Conservation (phyloP, 768 basidiomycete species). For the Rhodocollybia butyracea region DNA sequence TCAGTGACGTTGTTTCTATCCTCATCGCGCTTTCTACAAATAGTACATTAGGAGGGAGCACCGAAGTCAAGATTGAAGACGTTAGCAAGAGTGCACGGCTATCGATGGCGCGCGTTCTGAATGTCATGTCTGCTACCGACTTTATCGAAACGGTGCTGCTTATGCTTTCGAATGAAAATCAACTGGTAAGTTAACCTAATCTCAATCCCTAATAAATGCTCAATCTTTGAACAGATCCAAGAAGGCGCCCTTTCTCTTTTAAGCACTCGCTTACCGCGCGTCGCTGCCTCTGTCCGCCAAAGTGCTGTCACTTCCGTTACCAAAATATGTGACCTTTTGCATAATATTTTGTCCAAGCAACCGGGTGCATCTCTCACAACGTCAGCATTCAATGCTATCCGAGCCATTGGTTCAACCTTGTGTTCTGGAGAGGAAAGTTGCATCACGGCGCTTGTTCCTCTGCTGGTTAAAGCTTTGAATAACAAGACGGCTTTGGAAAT, state of each 20-base stretch:
- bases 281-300: constrained; percentile 54
- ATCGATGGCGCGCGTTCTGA: constrained; percentile 52
- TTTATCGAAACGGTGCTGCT: constrained; percentile 58
- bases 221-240: constrained; percentile 45
- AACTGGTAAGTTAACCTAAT: constrained; percentile 40
- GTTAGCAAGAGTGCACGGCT: constrained; percentile 45
- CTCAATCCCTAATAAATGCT: constrained; percentile 3
- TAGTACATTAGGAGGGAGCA: constrained; percentile 19
- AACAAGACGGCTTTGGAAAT: constrained; percentile 38
- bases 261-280: constrained; percentile 56
- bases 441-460: constrained; percentile 57
- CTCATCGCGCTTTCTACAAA: constrained; percentile 46
- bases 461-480: constrained; percentile 36
- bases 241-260: constrained; percentile 69
- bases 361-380: constrained; percentile 35
- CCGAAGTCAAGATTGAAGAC: constrained; percentile 38
- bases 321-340: constrained; percentile 50
- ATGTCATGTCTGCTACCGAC: constrained; percentile 63
- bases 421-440: constrained; percentile 63
- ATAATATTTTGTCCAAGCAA: constrained; percentile 41
- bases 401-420: constrained; percentile 54
- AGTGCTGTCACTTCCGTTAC: constrained; percentile 46
- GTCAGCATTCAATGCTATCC: constrained; percentile 59
- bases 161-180: constrained; percentile 54
- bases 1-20: constrained; percentile 42